Evolutionary conservation across 1,284 basidiomycete genomes (phyloP), one percentile per base, ranked within the genome.

Genomic region (Ceratobasidium papillatum): DNA sequence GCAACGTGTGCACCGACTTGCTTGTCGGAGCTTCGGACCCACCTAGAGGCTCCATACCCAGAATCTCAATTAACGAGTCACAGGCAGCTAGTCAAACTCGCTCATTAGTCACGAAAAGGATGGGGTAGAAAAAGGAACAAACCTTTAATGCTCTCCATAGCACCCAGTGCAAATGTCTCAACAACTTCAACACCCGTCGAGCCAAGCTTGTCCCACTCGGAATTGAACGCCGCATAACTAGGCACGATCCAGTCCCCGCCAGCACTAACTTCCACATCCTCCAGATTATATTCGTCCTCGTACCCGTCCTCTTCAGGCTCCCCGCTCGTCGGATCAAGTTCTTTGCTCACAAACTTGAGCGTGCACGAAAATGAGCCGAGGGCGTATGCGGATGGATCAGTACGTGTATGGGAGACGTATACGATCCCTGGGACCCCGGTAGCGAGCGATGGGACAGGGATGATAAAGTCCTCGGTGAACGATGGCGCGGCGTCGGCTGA

Each of bases 251-350:
- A 99, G 83, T 96, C 94, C 75, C 95, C 94, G 36, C 91, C 91
- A 3, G 94, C 95, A 74, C 91, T 91, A 62, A 99, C 85, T 81
- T 99, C 98, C 74, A 98, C 89, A 78, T 99, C 98, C 83, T 99
- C 97, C 52, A 98, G 87, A 82, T 96, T 94, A 84, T 99, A 99
- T 83, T 99, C 97, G 85, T 99, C 98, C 81, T 96, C 94, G 83
- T 99, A 99, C 7, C 98, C 98, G 78, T 99, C 96, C 78, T 94
- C 95, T 82, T 99, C 98, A 14, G 98, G 97, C 82, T 96, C 93
- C 68, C 96, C 96, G n/a, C 93, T 97, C 32, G 91, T 86, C 17
- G 98, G 98, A 82, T 99, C 98, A 19, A 99, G 89, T 82, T 99
- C 98, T 84, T 99, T 99, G 84, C 94, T 96, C 79, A 97, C 86